Base-by-base conservation (phyloP, 768 basidiomycete species). In the Boletus patriciae region DNA sequence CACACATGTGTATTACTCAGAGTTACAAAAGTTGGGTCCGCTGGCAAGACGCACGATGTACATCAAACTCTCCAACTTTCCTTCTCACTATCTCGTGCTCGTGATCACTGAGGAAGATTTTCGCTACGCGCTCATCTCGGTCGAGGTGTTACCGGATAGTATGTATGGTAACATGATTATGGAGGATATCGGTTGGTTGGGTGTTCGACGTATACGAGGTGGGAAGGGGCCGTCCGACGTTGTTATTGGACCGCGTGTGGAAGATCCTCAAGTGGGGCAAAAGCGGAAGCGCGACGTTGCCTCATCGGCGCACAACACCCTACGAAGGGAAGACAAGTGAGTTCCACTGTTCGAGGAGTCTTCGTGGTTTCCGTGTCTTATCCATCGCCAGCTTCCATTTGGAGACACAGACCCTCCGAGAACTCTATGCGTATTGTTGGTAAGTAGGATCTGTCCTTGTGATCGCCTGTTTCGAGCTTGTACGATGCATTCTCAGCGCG, bases 391-490 rank as follows among this genome's bases (percentile, higher is more conserved):
- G 75, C 44, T 93, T 92, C 69, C 77, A 84, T 58, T 70, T 96
- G 23, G 86, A 89, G 50, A 86, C 86, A 0, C 85, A 85, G 62
- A 82, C 86, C 7, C 72, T 94, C 18, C 79, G 87, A 55, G 88
- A 93, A 65, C 73, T 94, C 11, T 94, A 92, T 66, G 87, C 86
- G 34, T 95, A 93, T 69, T 94, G 90, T 74, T 91, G 92, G 93
- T 93, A 60, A 62, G 76, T 66, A 5, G 21, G n/a, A n/a, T 45
- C 10, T 29, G 3, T 45, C 25, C 18, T 6, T 3, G 11, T 3
- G 15, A 12, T 6, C 16, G 9, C n/a, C 27, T 23, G 33, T 59
- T 34, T 42, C 21, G 29, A 49, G 23, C 37, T 16, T 31, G 15
- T 44, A 36, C 13, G 37, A 38, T 23, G 18, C 25, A 15, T 47